Conservation (phyloP, 2,329 filamentous ascomycete genomes). For the Cercospora sp. region DNA sequence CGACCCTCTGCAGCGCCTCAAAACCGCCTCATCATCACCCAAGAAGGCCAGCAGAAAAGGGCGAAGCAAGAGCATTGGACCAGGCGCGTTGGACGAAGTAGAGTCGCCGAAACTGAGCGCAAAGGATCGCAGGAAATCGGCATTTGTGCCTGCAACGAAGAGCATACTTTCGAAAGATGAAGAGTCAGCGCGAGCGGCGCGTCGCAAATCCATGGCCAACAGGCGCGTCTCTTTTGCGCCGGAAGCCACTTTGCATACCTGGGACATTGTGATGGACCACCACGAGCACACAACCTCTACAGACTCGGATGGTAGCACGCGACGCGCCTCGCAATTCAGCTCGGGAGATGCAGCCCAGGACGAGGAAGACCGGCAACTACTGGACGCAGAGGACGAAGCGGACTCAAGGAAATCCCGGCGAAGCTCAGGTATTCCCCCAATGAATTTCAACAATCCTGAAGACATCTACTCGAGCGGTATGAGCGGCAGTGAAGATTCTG, state of each 20-base stretch:
- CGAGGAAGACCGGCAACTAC: constrained; percentile 42
- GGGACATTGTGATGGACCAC: constrained; percentile 82
- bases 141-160: constrained; percentile 53
- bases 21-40: constrained; percentile 22
- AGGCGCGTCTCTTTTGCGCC: constrained; percentile 95
- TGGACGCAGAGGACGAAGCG: constrained; percentile 64
- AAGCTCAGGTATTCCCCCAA: constrained; percentile 65
- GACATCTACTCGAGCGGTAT: constrained; percentile 72
- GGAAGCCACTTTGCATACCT: constrained; percentile 94
- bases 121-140: constrained; percentile 43
- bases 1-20: constrained; percentile 32
- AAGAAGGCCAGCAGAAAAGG: constrained; percentile 60
- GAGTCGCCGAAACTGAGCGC: constrained; percentile 48
- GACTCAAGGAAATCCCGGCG: constrained; percentile 62
- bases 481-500: constrained; percentile 54
- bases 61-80: constrained; percentile 93
- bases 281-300: constrained; percentile 82
- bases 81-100: constrained; percentile 81
- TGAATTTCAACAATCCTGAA: constrained; percentile 65
- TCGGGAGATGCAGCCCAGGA: constrained; percentile 58
- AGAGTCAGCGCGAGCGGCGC: constrained; percentile 63
- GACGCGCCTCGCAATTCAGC: constrained; percentile 65
- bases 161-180: constrained; percentile 59
- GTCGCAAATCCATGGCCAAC: constrained; percentile 74
- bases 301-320: constrained; percentile 68